Conservation (phyloP, 176 grass and related monocot genomes). For the Tillandsia fasciculata region DNA sequence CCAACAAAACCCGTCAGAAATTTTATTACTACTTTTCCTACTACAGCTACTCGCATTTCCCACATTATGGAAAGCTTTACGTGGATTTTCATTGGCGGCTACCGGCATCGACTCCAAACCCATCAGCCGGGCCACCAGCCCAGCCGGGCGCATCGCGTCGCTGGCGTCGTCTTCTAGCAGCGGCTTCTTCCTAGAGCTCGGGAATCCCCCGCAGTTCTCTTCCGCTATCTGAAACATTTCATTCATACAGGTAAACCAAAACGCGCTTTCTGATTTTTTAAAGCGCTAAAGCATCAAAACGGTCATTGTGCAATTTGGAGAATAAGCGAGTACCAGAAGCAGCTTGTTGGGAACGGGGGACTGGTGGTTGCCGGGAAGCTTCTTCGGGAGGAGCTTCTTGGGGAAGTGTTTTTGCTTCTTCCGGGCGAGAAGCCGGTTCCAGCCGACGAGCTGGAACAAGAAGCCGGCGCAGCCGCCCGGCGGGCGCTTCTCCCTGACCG, state of each 20-base stretch:
- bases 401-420: slow-evolving; percentile 35
- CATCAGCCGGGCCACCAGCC: slow-evolving; percentile 89
- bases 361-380: slow-evolving; percentile 12
- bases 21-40: background rate
- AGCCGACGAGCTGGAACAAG: slow-evolving; percentile 77
- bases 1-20: background rate
- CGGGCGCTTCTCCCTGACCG: slow-evolving; percentile 70
- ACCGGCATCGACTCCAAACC: slow-evolving; percentile 74
- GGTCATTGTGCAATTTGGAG: background rate
- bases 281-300: background rate
- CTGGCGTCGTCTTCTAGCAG: background rate
- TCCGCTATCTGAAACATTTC: slow-evolving; percentile 15
- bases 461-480: slow-evolving; percentile 46
- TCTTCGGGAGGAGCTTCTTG: slow-evolving; percentile 25
- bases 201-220: slow-evolving; percentile 26
- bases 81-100: slow-evolving; percentile 8
- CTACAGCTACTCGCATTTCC: background rate
- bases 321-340: slow-evolving; percentile 11
- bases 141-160: slow-evolving; percentile 22
- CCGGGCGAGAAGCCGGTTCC: slow-evolving; percentile 65
- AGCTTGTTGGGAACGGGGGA: slow-evolving; percentile 15
- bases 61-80: slow-evolving; percentile 14
- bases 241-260: background rate
- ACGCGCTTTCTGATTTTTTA: background rate
- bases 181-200: slow-evolving; percentile 2